Conservation (phyloP, 106 monocot species). For the Dendrobium huoshanense region DNA sequence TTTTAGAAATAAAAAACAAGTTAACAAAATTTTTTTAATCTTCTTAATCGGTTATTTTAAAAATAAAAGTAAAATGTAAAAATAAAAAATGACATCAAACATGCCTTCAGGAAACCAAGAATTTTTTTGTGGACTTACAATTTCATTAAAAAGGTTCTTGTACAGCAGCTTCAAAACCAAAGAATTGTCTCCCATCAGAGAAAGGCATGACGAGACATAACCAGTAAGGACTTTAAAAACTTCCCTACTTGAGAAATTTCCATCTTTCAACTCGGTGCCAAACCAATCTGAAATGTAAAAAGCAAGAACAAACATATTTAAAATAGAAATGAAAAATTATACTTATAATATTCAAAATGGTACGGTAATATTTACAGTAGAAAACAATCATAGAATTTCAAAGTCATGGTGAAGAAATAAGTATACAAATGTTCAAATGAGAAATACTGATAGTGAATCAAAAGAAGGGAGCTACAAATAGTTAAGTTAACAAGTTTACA, state of each 20-base stretch:
- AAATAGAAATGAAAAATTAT: neutral
- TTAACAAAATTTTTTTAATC: too few species aligned
- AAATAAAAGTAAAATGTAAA: too few species aligned
- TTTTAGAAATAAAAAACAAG: too few species aligned
- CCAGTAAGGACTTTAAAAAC: slow-evolving; percentile 27
- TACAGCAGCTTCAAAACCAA: slow-evolving; percentile 47
- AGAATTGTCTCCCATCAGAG: slow-evolving; percentile 60
- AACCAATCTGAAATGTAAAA: slow-evolving; percentile 22
- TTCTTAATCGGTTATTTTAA: too few species aligned
- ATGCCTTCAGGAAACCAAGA: neutral
- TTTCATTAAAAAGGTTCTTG: slow-evolving; percentile 34
- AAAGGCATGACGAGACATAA: slow-evolving; percentile 40
- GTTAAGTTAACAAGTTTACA: too few species aligned
- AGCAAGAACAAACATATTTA: neutral
- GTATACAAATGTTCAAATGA: too few species aligned
- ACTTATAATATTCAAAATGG: neutral
- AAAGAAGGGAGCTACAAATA: too few species aligned
- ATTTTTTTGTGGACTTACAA: slow-evolving; percentile 18
- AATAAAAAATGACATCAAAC: too few species aligned
- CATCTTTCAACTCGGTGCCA: slow-evolving; percentile 11
- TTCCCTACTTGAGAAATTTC: slow-evolving; percentile 23
- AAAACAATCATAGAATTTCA: too few species aligned
- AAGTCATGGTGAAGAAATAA: too few species aligned
- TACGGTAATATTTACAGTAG: neutral
- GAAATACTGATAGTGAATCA: too few species aligned